Evolutionary conservation across 2,329 filamentous ascomycete species (phyloP), one percentile per base, ranked within the genome.

Genomic region (Fusarium zealandicum): DNA sequence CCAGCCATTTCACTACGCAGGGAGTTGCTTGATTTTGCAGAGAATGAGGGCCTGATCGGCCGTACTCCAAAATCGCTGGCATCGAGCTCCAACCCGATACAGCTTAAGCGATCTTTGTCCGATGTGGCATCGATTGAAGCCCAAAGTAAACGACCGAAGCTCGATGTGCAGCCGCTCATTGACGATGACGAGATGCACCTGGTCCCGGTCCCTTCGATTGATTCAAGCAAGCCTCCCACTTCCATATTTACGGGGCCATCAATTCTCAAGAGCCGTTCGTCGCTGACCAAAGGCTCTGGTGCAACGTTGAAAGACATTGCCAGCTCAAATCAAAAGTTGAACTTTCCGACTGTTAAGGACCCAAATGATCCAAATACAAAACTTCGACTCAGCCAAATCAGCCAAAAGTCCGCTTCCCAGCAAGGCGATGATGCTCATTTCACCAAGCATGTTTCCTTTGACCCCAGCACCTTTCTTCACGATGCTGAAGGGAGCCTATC

Each of bases 311-410:
- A 59, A 16, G 58, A 54, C 10, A 28, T 31, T n/a, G 12, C 42
- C 9, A 28, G 37, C 57, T 80, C 77, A 17, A 75, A 72, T 20
- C 72, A 73, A 5, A 72, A 67, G 1, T 76, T 92, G 20, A 81
- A 80, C 22, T 96, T 92, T 66, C 82, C 88, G 2, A 83, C 92
- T 11, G 90, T 93, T 17, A 96, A 96, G 73, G 85, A 93, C 63
- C 82, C 87, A 1, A 81, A 86, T 63, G 85, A 90, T 63, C 81
- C 84, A 5, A 80, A 79, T 53, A 90, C 88, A 0, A 77, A 80
- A 22, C 63, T 85, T 38, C 84, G 87, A 37, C 76, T 91, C 25
- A 92, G 88, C 66, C 90, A 93, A 70, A 78, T 80, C 39, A 84
- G 80, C 48, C 67, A 69, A 10, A 47, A 51, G 6, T 64, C 65